Percentiles rank a stretch among this genome's conserved stretches.
Evolutionary conservation across 2,329 filamentous ascomycete species (phyloP).

Genomic region (Microsporum audouinii): DNA sequence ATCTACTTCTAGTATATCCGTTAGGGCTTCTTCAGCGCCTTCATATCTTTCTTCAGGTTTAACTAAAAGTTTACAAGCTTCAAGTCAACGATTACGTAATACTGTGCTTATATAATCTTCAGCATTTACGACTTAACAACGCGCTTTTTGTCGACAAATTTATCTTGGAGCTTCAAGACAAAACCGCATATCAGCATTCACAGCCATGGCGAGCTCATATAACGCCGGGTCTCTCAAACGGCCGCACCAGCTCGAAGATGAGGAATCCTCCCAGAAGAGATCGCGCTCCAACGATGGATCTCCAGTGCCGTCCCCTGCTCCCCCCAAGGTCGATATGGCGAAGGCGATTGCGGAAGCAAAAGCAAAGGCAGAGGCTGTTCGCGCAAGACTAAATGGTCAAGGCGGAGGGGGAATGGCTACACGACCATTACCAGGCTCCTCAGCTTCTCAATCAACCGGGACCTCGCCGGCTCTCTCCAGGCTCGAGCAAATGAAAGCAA

Average conservation of each 20-base stretch:
- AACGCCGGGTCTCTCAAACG: constrained; percentile 36
- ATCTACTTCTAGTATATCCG: no score
- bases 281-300: constrained; percentile 42
- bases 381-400: constrained; percentile 34
- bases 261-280: constrained; percentile 33
- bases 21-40: no score
- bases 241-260: constrained; percentile 37
- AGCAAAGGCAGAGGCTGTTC: constrained; percentile 39
- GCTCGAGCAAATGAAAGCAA: constrained; percentile 68
- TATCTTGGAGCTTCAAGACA: neutral
- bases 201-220: constrained; percentile 34
- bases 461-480: constrained; percentile 43
- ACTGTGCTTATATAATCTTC: neutral
- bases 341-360: constrained; percentile 39
- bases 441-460: constrained; percentile 18
- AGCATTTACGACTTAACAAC: neutral
- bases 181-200: neutral
- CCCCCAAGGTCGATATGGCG: constrained; percentile 35
- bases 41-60: no score
- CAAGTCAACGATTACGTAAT: neutral
- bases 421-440: constrained; percentile 22
- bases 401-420: constrained; percentile 19
- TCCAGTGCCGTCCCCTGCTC: constrained; percentile 30
- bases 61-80: no score
- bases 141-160: neutral